Base-by-base conservation (phyloP, 768 basidiomycete species). In the Zangia roseola region DNA sequence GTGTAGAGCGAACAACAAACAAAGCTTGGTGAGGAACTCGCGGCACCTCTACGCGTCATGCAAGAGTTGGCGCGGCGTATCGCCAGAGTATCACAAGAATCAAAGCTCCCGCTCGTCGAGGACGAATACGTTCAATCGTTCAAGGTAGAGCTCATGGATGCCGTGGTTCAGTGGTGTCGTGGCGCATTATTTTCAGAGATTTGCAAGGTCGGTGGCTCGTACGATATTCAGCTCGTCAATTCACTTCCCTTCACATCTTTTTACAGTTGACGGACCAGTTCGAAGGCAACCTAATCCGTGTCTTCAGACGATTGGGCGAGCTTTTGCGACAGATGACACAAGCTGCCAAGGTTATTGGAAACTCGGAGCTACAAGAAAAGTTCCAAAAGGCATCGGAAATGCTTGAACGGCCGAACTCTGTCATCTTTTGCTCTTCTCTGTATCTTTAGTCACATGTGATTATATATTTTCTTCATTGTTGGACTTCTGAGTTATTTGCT, bases 71-170 rank as follows among this genome's bases (percentile, higher is more conserved):
- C 97, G 0, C 74, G 92, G 28, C 82, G 93, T 45, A 99, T 99
- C 61, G 97, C 97, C n/a, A 94, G 91, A 63, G 91, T 98, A 6
- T 92, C 92, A 5, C 88, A 88, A 56, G 97, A 99, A 69, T 91
- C 87, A 19, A 97, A 97, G 66, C 75, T 99, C 4, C 70, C 86
- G 1, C 67, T 98, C 39, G 84, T 89, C 45, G 95, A 98, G 68
- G 88, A 97, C 49, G 92, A 95, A 54, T 99, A 99, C 66, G 91
- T 99, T 2, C 78, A 85, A 45, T 92, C 89, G 10, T 99, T 99
- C 83, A 98, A 97, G 70, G 91, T 97, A 17, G 95, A 97, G 62
- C 82, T 99, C 42, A 99, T 98, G 94, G 97, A 98, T 55, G 91
- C 91, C 1, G 97, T 98, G 10, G 78, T 93, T 30, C 89, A 93